Conservation (phyloP, 164 flowering plant species). For the Tetrastigma voinierianum region DNA sequence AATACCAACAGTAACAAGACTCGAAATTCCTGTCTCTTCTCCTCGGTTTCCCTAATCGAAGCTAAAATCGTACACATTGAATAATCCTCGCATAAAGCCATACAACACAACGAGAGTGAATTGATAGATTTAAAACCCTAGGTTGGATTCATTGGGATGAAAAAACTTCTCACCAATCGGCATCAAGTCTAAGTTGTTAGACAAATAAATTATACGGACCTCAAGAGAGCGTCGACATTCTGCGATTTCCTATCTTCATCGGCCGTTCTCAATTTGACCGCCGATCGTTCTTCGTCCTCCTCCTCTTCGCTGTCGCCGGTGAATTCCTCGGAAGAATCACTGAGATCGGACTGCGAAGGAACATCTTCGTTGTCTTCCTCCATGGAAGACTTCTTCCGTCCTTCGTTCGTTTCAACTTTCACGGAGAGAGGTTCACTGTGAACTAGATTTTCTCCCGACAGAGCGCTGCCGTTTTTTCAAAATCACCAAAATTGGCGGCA, state of each 20-base stretch:
- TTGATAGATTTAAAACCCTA: constrained; percentile 1
- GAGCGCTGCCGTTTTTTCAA: too few relatives aligned
- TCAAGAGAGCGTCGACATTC: constrained; percentile 62
- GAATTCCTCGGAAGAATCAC: constrained; percentile 38
- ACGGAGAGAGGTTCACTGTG: too few relatives aligned
- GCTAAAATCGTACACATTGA: too few relatives aligned
- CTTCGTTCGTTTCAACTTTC: background rate
- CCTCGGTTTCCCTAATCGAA: too few relatives aligned
- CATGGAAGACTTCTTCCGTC: constrained; percentile 14
- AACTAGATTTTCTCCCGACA: too few relatives aligned
- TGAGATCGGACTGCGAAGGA: constrained; percentile 24
- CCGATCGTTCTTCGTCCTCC: background rate
- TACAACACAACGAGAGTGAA: background rate
- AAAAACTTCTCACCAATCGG: background rate
- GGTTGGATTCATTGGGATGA: background rate
- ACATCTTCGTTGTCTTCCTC: constrained; percentile 26
- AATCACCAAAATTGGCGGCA: too few relatives aligned
- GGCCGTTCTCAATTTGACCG: constrained; percentile 16
- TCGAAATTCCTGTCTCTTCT: too few relatives aligned
- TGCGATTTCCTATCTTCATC: constrained; percentile 42
- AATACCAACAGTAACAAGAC: too few relatives aligned
- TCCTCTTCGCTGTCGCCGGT: constrained; percentile 7
- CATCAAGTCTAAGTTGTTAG: too few relatives aligned
- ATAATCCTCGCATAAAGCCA: background rate
- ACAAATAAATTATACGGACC: constrained; percentile 25